These are phyloP conservation scores for Xerocomus cyaneibrunnescens DNA, from an alignment of 1,284 basidiomycete genomes.

Conservation along the genomic window DNA sequence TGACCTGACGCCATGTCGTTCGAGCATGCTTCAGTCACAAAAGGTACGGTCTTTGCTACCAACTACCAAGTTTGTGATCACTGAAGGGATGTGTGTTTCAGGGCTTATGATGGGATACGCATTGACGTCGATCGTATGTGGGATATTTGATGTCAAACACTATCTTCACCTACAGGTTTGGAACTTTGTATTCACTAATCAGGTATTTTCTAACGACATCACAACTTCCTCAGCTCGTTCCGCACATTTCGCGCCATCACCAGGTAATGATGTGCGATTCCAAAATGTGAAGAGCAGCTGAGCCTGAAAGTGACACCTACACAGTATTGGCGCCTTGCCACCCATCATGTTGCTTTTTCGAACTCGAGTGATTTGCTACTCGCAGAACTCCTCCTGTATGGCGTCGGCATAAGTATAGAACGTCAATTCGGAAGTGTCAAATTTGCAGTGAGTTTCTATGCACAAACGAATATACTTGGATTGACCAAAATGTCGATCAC, in stretches of 20 bases:
- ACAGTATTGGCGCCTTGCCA: slow-evolving; percentile 83
- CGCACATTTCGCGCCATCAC: slow-evolving; percentile 68
- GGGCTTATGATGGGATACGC: slow-evolving; percentile 76
- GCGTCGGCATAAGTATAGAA: slow-evolving; percentile 73
- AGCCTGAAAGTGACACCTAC: slow-evolving; percentile 22
- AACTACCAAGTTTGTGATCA: neutral
- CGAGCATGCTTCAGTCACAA: slow-evolving; percentile 75
- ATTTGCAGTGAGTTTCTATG: slow-evolving; percentile 69
- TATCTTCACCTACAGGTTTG: slow-evolving; percentile 80
- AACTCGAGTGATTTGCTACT: slow-evolving; percentile 87
- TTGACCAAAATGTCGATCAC: slow-evolving; percentile 1
- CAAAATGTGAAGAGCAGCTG: slow-evolving; percentile 14
- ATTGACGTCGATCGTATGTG: slow-evolving; percentile 66
- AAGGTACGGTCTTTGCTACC: slow-evolving; percentile 48
- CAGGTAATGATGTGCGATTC: slow-evolving; percentile 46
- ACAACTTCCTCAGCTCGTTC: slow-evolving; percentile 49
- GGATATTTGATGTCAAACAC: slow-evolving; percentile 83
- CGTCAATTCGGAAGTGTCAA: slow-evolving; percentile 85
- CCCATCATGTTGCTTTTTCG: slow-evolving; percentile 76
- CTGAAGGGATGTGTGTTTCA: slow-evolving; percentile 31
- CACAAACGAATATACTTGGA: neutral
- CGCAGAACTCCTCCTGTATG: slow-evolving; percentile 73
- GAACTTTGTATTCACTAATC: neutral
- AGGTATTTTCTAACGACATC: slow-evolving; percentile 13
- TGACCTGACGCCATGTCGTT: slow-evolving; percentile 58